phyloP scores from a whole-genome alignment of 2,329 filamentous ascomycete species.

The Ophiocordyceps unilateralis region DNA sequence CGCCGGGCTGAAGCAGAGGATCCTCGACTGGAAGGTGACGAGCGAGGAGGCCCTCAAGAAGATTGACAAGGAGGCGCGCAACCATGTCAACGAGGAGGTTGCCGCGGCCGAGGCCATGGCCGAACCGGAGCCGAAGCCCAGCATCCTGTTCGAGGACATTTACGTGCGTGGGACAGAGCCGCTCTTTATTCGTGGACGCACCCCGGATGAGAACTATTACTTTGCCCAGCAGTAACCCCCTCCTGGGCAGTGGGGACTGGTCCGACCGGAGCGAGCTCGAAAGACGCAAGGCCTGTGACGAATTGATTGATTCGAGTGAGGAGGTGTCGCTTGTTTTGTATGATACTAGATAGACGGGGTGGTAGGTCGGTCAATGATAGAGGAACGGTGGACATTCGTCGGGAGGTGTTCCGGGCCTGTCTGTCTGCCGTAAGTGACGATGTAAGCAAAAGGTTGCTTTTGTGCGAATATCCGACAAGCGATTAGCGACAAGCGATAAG shows the following conservation, averaged over 20 bases:
- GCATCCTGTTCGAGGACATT: conserved; percentile 92
- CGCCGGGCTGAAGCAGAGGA: conserved; percentile 92
- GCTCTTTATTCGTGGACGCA: conserved; percentile 70
- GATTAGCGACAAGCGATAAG: too few species aligned
- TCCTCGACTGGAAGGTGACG: conserved; percentile 85
- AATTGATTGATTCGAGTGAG: background rate
- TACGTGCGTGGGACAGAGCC: conserved; percentile 83
- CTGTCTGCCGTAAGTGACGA: too few species aligned
- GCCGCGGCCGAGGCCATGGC: conserved; percentile 79
- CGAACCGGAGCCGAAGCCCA: conserved; percentile 55
- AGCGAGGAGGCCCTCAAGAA: conserved; percentile 90
- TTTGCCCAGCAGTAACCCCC: conserved; percentile 38
- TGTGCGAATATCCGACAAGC: too few species aligned
- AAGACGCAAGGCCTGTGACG: background rate
- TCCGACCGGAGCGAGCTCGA: too few species aligned
- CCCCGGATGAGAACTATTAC: conserved; percentile 87
- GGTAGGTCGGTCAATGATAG: conserved; percentile 2
- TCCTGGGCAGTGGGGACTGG: too few species aligned
- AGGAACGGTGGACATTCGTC: background rate
- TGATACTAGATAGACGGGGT: conserved; percentile 6
- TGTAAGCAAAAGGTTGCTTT: too few species aligned
- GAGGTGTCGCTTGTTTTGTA: conserved; percentile 7
- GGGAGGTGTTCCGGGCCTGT: too few species aligned
- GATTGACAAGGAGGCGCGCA: conserved; percentile 86
- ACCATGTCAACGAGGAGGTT: conserved; percentile 76